These are phyloP conservation scores for Epichloe hybrida DNA, from an alignment of 2,329 filamentous ascomycete genomes.

Conservation along the genomic window DNA sequence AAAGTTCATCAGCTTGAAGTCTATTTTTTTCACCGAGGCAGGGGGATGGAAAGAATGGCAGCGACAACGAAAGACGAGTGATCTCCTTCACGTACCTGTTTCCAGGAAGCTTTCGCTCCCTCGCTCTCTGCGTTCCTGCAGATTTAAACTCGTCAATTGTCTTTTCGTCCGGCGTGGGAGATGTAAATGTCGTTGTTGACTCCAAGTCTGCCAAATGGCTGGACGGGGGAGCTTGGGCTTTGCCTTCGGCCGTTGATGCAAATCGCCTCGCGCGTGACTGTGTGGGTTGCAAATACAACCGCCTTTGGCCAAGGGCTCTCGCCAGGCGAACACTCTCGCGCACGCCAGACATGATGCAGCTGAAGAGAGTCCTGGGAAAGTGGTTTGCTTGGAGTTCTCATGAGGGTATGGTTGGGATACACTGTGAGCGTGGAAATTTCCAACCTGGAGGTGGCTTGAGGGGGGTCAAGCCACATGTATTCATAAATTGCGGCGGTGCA, in stretches of 20 bases:
- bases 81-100: slow-evolving; percentile 25
- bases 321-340: slow-evolving; percentile 26
- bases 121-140: slow-evolving; percentile 20
- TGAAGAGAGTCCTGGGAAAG: background rate
- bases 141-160: slow-evolving; percentile 27
- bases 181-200: slow-evolving; percentile 32
- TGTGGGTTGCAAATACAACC: slow-evolving; percentile 13
- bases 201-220: slow-evolving; percentile 35
- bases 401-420: background rate
- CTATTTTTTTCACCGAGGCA: background rate
- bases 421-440: slow-evolving; percentile 20
- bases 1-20: background rate
- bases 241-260: slow-evolving; percentile 30
- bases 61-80: slow-evolving; percentile 16
- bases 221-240: slow-evolving; percentile 13
- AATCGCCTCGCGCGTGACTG: slow-evolving; percentile 24
- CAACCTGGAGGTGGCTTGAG: slow-evolving; percentile 11
- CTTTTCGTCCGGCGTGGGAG: slow-evolving; percentile 26
- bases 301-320: slow-evolving; percentile 17
- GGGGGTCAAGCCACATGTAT: slow-evolving; percentile 11
- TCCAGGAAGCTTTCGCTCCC: slow-evolving; percentile 29
- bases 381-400: background rate
- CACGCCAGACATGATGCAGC: slow-evolving; percentile 26
- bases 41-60: slow-evolving; percentile 12
- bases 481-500: slow-evolving; percentile 4